Percentiles rank a stretch among this genome's conserved stretches.
phyloP scores from a whole-genome alignment of 2,329 filamentous ascomycete genomes.

The Diaporthe velutina region DNA sequence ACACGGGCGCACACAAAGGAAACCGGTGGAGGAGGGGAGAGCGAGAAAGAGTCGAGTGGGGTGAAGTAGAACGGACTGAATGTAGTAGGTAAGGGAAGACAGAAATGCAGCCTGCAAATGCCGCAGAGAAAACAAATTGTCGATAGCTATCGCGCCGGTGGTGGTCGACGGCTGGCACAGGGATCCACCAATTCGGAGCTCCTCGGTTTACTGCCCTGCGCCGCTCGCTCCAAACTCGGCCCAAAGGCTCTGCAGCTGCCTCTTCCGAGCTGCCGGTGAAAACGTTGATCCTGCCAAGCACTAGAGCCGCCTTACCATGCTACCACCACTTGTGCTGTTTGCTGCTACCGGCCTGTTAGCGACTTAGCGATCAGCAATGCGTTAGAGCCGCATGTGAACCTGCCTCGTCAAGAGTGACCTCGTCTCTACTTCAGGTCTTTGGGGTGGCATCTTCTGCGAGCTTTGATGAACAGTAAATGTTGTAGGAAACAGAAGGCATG shows the following conservation, averaged over 20 bases:
- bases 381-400: constrained; percentile 26
- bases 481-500: too few relatives aligned
- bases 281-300: neutral
- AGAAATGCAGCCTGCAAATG: constrained; percentile 45
- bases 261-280: constrained; percentile 21
- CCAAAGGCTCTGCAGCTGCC: neutral
- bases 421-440: neutral
- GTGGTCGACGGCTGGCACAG: constrained; percentile 25
- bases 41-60: constrained; percentile 29
- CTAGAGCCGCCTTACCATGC: constrained; percentile 24
- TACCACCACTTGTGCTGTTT: neutral
- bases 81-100: constrained; percentile 16
- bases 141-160: constrained; percentile 38
- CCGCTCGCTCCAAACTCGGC: constrained; percentile 39
- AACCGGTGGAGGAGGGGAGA: constrained; percentile 40
- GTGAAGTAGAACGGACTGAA: constrained; percentile 7
- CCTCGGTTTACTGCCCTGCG: constrained; percentile 36
- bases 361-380: constrained; percentile 3
- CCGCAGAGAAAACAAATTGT: constrained; percentile 49
- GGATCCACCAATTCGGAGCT: constrained; percentile 38
- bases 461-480: too few relatives aligned
- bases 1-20: constrained; percentile 36
- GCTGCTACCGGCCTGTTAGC: neutral
- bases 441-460: neutral
- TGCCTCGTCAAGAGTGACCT: neutral